phyloP scores from a whole-genome alignment of 441 rosid genomes.

The Pelargonium fulgidum region DNA sequence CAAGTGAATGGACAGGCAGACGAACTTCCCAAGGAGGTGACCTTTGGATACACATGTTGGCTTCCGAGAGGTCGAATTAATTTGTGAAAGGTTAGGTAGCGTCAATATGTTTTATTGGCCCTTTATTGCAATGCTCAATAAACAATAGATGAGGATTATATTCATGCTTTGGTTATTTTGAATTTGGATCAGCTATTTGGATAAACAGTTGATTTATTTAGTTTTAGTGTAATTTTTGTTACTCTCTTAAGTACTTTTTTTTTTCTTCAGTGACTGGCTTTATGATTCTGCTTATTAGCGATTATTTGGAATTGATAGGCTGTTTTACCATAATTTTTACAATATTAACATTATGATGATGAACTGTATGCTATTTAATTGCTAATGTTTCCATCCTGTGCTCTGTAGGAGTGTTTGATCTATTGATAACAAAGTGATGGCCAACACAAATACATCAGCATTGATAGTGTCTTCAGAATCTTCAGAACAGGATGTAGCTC shows the following conservation, averaged over 20 bases:
- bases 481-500: constrained; percentile 27
- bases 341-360: neutral
- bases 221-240: neutral
- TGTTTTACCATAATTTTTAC: neutral
- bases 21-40: too few species aligned
- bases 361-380: neutral
- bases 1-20: too few species aligned
- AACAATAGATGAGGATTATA: neutral
- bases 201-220: neutral
- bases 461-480: constrained; percentile 30
- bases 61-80: too few species aligned
- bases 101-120: too few species aligned
- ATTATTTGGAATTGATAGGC: neutral
- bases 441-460: constrained; percentile 33
- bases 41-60: too few species aligned
- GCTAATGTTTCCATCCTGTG: neutral
- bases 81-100: too few species aligned
- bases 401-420: constrained; percentile 9
- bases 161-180: neutral
- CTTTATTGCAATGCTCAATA: neutral
- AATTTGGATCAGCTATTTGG: neutral
- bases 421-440: constrained; percentile 31
- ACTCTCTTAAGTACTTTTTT: neutral
- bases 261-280: neutral
- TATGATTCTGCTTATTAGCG: neutral